phyloP scores from a whole-genome alignment of 352 stramenopile species.

The Globisporangium radiosum region DNA sequence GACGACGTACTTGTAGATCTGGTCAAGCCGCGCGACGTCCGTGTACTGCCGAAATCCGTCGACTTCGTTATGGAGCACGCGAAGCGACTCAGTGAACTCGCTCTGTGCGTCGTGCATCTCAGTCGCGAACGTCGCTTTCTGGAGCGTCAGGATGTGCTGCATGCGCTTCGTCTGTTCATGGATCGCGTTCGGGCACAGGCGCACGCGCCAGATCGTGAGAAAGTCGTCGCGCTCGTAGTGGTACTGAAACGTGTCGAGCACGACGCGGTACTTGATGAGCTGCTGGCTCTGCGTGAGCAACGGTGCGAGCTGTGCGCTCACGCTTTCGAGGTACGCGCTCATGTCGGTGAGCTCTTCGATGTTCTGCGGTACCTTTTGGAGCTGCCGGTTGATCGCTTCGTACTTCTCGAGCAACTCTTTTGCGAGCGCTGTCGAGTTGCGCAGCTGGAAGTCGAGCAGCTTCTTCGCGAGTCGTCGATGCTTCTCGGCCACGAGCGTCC shows the following conservation, averaged over 20 bases:
- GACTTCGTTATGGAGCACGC: slow-evolving; percentile 84
- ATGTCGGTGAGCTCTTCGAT: slow-evolving; percentile 91
- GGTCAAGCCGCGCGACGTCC: slow-evolving; percentile 77
- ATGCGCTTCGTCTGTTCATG: slow-evolving; percentile 82
- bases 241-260: slow-evolving; percentile 81
- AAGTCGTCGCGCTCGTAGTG: slow-evolving; percentile 87
- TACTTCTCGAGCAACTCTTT: slow-evolving; percentile 80
- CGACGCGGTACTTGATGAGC: slow-evolving; percentile 69
- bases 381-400: slow-evolving; percentile 75
- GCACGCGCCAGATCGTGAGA: slow-evolving; percentile 86
- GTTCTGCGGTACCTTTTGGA: slow-evolving; percentile 85
- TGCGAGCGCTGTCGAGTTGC: slow-evolving; percentile 61
- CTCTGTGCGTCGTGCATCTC: slow-evolving; percentile 92
- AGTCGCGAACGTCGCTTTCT: slow-evolving; percentile 78
- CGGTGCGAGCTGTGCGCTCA: slow-evolving; percentile 51
- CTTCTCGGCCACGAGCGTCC: slow-evolving; percentile 69
- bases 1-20: slow-evolving; percentile 84
- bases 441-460: slow-evolving; percentile 65
- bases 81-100: slow-evolving; percentile 84
- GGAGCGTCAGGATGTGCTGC: slow-evolving; percentile 69
- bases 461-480: slow-evolving; percentile 68
- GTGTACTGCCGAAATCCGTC: slow-evolving; percentile 84
- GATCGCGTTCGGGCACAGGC: slow-evolving; percentile 84
- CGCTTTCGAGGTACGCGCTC: slow-evolving; percentile 75
- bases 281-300: slow-evolving; percentile 68